These are phyloP conservation scores for Polygonum maritimum DNA, from an alignment of 148 eudicot genomes.

Conservation along the genomic window DNA sequence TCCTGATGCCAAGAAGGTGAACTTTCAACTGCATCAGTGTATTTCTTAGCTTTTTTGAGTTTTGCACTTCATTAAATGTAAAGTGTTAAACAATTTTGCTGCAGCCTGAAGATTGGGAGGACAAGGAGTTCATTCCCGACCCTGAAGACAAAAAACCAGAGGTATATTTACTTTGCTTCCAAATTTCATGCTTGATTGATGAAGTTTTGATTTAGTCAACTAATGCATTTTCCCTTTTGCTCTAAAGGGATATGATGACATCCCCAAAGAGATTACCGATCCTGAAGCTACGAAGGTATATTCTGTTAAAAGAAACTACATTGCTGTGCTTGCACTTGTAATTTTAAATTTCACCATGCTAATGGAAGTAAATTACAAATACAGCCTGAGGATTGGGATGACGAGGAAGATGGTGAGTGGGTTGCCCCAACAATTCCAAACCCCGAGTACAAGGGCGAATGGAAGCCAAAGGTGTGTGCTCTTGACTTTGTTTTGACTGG, in stretches of 20 bases:
- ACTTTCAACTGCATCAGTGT: not conserved
- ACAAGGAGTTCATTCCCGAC: slow-evolving; percentile 83
- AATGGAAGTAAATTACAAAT: slow-evolving; percentile 12
- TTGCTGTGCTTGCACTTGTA: not conserved
- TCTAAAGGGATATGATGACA: slow-evolving; percentile 83
- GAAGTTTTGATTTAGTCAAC: not conserved
- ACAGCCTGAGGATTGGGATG: slow-evolving; percentile 99
- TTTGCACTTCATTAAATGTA: not conserved
- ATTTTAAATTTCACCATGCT: not conserved
- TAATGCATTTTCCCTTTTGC: not conserved
- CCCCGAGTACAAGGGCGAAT: slow-evolving; percentile 97
- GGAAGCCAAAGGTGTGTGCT: slow-evolving; percentile 79
- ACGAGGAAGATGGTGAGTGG: slow-evolving; percentile 99
- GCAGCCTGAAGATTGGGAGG: slow-evolving; percentile 99
- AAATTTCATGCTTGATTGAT: not conserved
- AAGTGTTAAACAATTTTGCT: slow-evolving; percentile 10
- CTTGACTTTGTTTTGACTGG: not conserved
- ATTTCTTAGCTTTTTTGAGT: no score
- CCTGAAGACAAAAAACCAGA: slow-evolving; percentile 97
- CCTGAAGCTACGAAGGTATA: slow-evolving; percentile 86
- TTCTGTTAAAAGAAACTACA: not conserved
- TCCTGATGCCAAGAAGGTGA: slow-evolving; percentile 85
- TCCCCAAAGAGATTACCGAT: slow-evolving; percentile 78
- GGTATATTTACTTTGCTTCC: slow-evolving; percentile 22
- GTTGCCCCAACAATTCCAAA: slow-evolving; percentile 81